phyloP scores from a whole-genome alignment of 805 yeast genomes.

The Candida manassasensis region DNA sequence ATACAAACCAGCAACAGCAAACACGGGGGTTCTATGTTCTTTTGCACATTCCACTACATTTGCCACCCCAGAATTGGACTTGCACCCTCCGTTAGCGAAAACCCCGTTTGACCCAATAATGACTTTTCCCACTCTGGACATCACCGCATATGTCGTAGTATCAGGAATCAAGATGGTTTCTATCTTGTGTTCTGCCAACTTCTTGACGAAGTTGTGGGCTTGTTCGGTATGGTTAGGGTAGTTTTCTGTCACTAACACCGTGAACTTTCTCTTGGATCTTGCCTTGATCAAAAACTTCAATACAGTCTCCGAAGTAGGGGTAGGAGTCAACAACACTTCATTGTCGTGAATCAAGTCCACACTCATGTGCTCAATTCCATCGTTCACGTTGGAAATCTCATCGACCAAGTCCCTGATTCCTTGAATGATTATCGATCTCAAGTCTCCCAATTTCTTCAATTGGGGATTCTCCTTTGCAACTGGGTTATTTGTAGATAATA shows the following conservation, averaged over 20 bases:
- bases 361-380: slow-evolving; percentile 85
- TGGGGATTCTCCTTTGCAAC: slow-evolving; percentile 19
- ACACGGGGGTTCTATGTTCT: slow-evolving; percentile 92
- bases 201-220: slow-evolving; percentile 77
- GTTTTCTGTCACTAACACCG: slow-evolving; percentile 86
- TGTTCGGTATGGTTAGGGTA: slow-evolving; percentile 81
- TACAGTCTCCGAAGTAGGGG: slow-evolving; percentile 89
- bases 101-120: slow-evolving; percentile 89
- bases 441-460: slow-evolving; percentile 35
- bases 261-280: slow-evolving; percentile 81
- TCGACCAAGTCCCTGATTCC: slow-evolving; percentile 90
- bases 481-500: slow-evolving; percentile 50
- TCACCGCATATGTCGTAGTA: slow-evolving; percentile 86
- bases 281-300: slow-evolving; percentile 82
- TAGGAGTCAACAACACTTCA: slow-evolving; percentile 82
- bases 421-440: slow-evolving; percentile 82
- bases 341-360: slow-evolving; percentile 93
- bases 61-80: slow-evolving; percentile 85
- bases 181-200: slow-evolving; percentile 77
- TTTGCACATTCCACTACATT: slow-evolving; percentile 94
- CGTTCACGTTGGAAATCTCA: slow-evolving; percentile 84
- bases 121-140: slow-evolving; percentile 97
- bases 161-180: slow-evolving; percentile 92
- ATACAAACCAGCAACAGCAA: slow-evolving; percentile 90
- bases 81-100: slow-evolving; percentile 93